Base-by-base conservation (phyloP, 352 stramenopile genomes). In the Thraustochytrium sp. region DNA sequence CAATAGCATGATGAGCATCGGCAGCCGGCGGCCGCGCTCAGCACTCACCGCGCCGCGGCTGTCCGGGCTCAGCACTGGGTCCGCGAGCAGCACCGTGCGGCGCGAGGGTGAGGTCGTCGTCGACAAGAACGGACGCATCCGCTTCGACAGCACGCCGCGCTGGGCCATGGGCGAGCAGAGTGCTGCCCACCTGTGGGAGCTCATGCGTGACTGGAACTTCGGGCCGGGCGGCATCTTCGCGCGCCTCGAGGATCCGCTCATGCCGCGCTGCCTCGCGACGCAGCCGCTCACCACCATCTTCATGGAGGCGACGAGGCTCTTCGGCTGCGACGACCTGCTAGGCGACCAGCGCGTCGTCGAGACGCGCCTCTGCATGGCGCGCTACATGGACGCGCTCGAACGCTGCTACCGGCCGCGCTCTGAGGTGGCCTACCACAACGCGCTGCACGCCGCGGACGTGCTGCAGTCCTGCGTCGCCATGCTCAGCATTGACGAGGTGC, bases 391-490 rank as follows among this genome's bases (percentile, higher is more conserved):
- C 31, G 23, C 21, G 3, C 11, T 80, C 3, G 68, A 80, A n/a
- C 8, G 26, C 42, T 75, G 26, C 8, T 80, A 80, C 51, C 11
- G 23, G 48, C 26, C 53, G 11, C 68, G 0, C 3, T 5, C 76
- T 0, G 91, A 89, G 21, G 95, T 95, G 56, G 89, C 91, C 13
- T 96, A 96, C 76, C 92, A 96, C 86, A 96, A 96, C 84, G 85
- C 88, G 2, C 94, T 94, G 53, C 92, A 96, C 83, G 92, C 92
- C 0, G 90, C 92, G 2, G 92, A 96, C 85, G 92, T 96, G 56
- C 92, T 96, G 90, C 92, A 96, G 73, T 93, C 90, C 0, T 89
- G 92, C 8, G 86, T 94, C 84, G 95, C 93, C 63, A 94, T 96
- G 49, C 85, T 94, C 29, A 89, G 90, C 42, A 89, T 93, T 56